Evolutionary conservation across 306 rosid species (phyloP), one percentile per base, ranked within the genome.

Genomic region (Pterocarpus macrocarpus): DNA sequence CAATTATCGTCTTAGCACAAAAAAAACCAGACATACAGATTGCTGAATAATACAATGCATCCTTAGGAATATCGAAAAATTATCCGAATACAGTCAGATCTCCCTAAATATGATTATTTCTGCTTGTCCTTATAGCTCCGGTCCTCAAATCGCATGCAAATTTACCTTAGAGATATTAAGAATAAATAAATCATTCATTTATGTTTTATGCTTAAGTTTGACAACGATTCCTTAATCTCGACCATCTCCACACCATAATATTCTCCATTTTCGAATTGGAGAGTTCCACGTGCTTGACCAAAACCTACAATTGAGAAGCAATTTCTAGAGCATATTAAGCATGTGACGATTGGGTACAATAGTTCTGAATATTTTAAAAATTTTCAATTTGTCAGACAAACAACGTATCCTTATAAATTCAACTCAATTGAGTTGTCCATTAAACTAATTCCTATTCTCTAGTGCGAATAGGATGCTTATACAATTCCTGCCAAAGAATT

Each of bases 261-360:
- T 36, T 57, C 61, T 47, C 28, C 8, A 52, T 22, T 45, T 43
- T 12, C 53, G 17, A 33, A 61, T 53, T 41, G 41, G 56, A 35
- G 34, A 66, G 69, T 57, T 71, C 63, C 74, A 77, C 72, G 85
- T 57, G 69, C 16, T 56, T 22, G 38, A 53, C 69, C 28, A 32
- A 53, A 52, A 44, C 32, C 32, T 43, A 12, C 3, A 62, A 22
- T 3, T 6, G 69, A 75, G 73, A 76, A 76, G 45, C 45, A 58
- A 14, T 57, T 75, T 16, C 30, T 55, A 43, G 81, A n/a, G 16
- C 3, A 75, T 17, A 53, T 50, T 34, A 58, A 57, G 28, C 59
- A 75, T 11, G 64, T 45, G 63, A 53, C 7, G 22, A 11, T 53
- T 15, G 76, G 30, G 38, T 61, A 16, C 72, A 33, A 34, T 13